phyloP scores from a whole-genome alignment of 352 stramenopile species.

The Phytophthora palmivora region DNA sequence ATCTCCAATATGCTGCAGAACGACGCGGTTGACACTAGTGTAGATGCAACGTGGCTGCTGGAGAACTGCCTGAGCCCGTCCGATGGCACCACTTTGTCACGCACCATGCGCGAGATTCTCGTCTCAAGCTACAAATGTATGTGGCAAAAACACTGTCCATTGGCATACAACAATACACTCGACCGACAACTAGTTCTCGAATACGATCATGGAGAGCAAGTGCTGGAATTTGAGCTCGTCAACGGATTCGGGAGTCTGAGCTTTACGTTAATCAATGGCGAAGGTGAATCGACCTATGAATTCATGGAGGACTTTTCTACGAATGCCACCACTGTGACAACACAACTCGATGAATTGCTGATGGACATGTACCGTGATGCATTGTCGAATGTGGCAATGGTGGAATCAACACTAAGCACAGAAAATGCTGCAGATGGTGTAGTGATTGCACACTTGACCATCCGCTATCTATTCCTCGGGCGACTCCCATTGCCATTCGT shows the following conservation, averaged over 20 bases:
- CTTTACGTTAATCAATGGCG: constrained; percentile 17
- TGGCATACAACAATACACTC: neutral
- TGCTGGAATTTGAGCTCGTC: constrained; percentile 12
- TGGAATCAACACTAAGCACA: constrained; percentile 14
- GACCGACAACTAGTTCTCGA: constrained; percentile 14
- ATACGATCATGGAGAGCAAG: constrained; percentile 17
- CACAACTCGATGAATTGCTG: constrained; percentile 17
- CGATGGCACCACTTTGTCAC: constrained; percentile 26
- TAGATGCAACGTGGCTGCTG: constrained; percentile 28
- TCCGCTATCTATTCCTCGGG: constrained; percentile 20
- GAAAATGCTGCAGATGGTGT: neutral
- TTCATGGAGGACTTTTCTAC: constrained; percentile 22
- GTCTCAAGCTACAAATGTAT: constrained; percentile 21
- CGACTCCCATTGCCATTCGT: constrained; percentile 12
- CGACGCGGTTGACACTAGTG: neutral
- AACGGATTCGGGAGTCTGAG: constrained; percentile 13
- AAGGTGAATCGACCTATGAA: constrained; percentile 10
- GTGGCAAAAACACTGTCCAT: constrained; percentile 19
- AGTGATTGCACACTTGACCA: constrained; percentile 18
- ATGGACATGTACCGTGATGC: constrained; percentile 24
- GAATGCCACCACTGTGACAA: constrained; percentile 1
- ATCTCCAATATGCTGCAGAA: constrained; percentile 13
- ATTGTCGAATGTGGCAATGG: constrained; percentile 17
- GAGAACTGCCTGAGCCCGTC: constrained; percentile 25
- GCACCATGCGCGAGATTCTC: constrained; percentile 13